phyloP scores from a whole-genome alignment of 2,329 filamentous ascomycete genomes.

The Hypoxylon sp. region DNA sequence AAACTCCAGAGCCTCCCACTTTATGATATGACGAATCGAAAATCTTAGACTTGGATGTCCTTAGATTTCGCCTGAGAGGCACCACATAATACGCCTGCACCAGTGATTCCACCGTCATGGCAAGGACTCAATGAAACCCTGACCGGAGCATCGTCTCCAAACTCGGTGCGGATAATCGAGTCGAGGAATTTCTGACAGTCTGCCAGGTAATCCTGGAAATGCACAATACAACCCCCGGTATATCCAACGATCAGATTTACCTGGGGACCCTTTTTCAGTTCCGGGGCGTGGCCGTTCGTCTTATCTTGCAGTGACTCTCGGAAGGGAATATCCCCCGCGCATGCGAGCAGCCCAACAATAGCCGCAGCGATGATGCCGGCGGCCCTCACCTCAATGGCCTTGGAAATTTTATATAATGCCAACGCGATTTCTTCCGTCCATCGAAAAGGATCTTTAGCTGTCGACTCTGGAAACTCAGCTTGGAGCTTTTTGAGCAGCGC shows the following conservation, averaged over 20 bases:
- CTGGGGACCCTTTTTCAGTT: conserved; percentile 34
- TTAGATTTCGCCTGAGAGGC: conserved; percentile 54
- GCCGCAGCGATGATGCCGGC: conserved; percentile 81
- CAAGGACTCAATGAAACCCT: conserved; percentile 66
- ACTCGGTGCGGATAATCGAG: conserved; percentile 59
- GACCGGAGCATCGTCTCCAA: conserved; percentile 53
- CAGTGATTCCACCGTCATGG: conserved; percentile 72
- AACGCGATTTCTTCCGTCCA: conserved; percentile 74
- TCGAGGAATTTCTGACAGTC: conserved; percentile 79
- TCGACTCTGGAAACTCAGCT: conserved; percentile 65
- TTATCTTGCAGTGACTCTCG: conserved; percentile 35
- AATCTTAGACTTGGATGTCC: conserved; percentile 37
- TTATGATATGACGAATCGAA: conserved; percentile 17
- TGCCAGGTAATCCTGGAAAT: conserved; percentile 78
- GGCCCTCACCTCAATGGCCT: conserved; percentile 77
- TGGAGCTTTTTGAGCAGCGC: conserved; percentile 62
- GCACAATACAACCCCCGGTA: conserved; percentile 83
- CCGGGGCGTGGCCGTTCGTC: conserved; percentile 14
- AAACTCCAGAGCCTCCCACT: conserved; percentile 31
- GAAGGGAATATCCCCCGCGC: conserved; percentile 73
- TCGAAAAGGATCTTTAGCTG: conserved; percentile 61
- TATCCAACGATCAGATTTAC: conserved; percentile 80
- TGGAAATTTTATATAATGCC: conserved; percentile 74
- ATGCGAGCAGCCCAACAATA: conserved; percentile 75
- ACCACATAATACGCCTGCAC: conserved; percentile 70